Evolutionary conservation across 345 rosid species (phyloP).

Genomic region (Ailanthus altissimus): DNA sequence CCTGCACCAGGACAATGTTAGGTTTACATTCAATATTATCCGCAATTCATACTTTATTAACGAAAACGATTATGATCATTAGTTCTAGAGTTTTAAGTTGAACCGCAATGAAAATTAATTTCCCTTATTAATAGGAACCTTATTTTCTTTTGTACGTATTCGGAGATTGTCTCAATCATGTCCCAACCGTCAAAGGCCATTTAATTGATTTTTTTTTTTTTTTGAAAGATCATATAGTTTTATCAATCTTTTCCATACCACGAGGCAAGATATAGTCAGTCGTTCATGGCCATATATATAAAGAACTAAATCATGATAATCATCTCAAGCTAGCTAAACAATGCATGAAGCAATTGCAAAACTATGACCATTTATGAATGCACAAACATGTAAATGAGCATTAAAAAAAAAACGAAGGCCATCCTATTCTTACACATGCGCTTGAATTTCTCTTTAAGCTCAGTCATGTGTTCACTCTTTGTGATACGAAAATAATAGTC

Average conservation of each 20-base stretch:
- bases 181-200: background rate
- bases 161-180: background rate
- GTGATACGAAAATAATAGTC: slow-evolving; percentile 59
- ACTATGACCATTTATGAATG: no score
- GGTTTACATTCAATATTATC: background rate
- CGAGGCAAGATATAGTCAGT: no score
- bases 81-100: background rate
- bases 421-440: slow-evolving; percentile 52
- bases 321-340: no score
- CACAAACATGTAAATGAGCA: background rate
- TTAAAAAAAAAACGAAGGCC: background rate
- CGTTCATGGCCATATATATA: no score
- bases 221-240: background rate
- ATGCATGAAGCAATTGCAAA: no score
- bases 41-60: background rate
- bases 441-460: slow-evolving; percentile 58
- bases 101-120: background rate
- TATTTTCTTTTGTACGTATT: background rate
- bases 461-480: slow-evolving; percentile 49
- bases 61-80: background rate
- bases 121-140: background rate
- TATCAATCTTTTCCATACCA: background rate
- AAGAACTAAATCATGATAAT: no score
- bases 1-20: background rate
- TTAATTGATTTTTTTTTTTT: background rate